Base-by-base conservation (phyloP, 495 filamentous ascomycete genomes). In the Hypomontagnella monticulosa region DNA sequence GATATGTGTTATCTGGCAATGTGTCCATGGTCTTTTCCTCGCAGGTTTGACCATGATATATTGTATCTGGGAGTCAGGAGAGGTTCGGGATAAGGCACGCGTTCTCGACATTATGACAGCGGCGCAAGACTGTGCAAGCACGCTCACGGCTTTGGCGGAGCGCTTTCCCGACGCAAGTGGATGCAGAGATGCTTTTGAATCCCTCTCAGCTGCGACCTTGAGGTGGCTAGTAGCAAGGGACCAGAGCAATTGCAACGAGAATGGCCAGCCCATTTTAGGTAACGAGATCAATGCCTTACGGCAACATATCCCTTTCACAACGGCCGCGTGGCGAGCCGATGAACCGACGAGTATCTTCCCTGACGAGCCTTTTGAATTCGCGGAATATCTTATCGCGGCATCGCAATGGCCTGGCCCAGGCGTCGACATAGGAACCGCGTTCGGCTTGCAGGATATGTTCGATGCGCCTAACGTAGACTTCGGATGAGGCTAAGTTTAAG, bases 41-140 rank as follows among this genome's bases (percentile, higher is more conserved):
- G 69, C 69, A 11, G 69, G 69, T 16, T 60, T 71, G 43, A 65
- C 55, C 4, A 54, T 71, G 55, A 56, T 71, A 16, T 71, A 61
- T 30, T 61, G 63, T 12, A 27, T 71, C 23, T 71, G 69, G 69
- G 64, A 71, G 14, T 71, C 69, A 15, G 43, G 57, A 12, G 69
- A 71, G 27, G 57, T 71, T 10, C 69, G 65, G 10, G 53, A 71
- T 27, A 66, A 53, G 36, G 57, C 52, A 20, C 48, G 46, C 11
- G 19, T 69, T 34, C 48, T 61, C 16, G 57, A 60, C 23, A 57
- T 61, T 14, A 62, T 71, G 20, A 60, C 65, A 3, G 46, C 69
- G 14, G 47, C 62, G 27, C 65, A 69, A 20, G 61, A 61, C n/a
- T 71, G 69, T 37, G 54, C 65, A 11, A 64, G 58, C 20, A 69